phyloP scores from a whole-genome alignment of 2,329 filamentous ascomycete genomes.

The Zopfia rhizophila region DNA sequence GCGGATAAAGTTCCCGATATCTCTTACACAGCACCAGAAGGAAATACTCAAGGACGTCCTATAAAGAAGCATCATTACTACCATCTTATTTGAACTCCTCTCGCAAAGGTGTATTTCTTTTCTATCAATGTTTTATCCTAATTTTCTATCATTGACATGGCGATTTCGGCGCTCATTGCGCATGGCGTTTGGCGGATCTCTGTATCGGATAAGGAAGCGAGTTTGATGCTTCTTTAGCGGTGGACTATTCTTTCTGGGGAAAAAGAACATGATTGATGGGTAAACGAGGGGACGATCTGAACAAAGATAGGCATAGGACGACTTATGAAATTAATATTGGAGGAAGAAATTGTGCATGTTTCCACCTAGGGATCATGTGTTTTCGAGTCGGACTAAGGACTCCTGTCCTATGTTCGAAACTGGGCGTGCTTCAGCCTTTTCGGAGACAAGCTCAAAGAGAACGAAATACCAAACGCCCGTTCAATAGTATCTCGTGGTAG shows the following conservation, averaged over 20 bases:
- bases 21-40: slow-evolving; percentile 81
- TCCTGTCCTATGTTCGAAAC: no score
- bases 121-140: not conserved
- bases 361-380: no score
- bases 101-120: no score
- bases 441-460: not conserved
- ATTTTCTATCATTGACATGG: not conserved
- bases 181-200: not conserved
- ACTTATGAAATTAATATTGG: no score
- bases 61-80: slow-evolving; percentile 37
- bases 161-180: not conserved
- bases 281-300: not conserved
- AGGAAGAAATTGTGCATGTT: no score
- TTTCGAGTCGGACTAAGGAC: no score
- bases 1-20: slow-evolving; percentile 91
- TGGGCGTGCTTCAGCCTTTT: slow-evolving; percentile 10
- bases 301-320: no score
- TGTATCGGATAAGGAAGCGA: not conserved
- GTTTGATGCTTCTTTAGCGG: not conserved
- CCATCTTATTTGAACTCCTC: no score
- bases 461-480: slow-evolving; percentile 22
- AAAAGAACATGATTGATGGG: not conserved
- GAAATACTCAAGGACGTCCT: slow-evolving; percentile 82
- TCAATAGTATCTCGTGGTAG: slow-evolving; percentile 12
- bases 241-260: not conserved